phyloP scores from a whole-genome alignment of 805 yeast genomes.

The Lipomyces spencermartinsiae region DNA sequence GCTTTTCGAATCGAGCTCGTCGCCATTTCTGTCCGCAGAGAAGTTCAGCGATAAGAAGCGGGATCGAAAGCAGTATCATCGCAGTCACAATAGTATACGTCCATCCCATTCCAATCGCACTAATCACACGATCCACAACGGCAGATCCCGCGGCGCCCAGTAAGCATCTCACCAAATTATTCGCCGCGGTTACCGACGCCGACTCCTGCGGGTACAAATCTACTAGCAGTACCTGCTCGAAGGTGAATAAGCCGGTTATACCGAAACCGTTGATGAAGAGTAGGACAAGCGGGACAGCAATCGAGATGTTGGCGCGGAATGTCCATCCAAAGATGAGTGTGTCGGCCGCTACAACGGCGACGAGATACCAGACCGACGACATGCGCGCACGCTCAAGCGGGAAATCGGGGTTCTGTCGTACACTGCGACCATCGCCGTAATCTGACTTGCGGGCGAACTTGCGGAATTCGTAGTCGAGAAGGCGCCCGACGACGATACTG shows the following conservation, averaged over 20 bases:
- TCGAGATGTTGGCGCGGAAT: constrained; percentile 55
- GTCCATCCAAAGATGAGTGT: constrained; percentile 66
- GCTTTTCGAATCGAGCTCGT: constrained; percentile 19
- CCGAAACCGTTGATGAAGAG: constrained; percentile 64
- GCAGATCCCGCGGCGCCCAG: constrained; percentile 75
- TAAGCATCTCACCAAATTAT: constrained; percentile 74
- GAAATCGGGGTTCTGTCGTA: constrained; percentile 33
- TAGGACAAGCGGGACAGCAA: constrained; percentile 59
- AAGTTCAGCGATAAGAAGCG: constrained; percentile 21
- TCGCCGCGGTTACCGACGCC: constrained; percentile 76
- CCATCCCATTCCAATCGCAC: constrained; percentile 73
- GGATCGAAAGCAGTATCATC: constrained; percentile 25
- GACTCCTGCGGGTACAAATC: constrained; percentile 74
- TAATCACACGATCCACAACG: constrained; percentile 67
- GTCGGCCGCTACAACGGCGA: constrained; percentile 47
- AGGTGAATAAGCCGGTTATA: constrained; percentile 54
- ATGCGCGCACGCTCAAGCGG: constrained; percentile 35
- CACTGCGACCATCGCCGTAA: constrained; percentile 19
- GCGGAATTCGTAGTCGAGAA: constrained; percentile 46
- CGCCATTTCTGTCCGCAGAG: constrained; percentile 33
- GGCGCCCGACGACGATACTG: constrained; percentile 62
- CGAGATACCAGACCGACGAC: constrained; percentile 16
- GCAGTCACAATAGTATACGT: constrained; percentile 71
- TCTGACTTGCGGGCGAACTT: constrained; percentile 22
- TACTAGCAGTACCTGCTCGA: constrained; percentile 69